phyloP scores from a whole-genome alignment of 129 eudicot genomes.

The Ambrosia trifida region DNA sequence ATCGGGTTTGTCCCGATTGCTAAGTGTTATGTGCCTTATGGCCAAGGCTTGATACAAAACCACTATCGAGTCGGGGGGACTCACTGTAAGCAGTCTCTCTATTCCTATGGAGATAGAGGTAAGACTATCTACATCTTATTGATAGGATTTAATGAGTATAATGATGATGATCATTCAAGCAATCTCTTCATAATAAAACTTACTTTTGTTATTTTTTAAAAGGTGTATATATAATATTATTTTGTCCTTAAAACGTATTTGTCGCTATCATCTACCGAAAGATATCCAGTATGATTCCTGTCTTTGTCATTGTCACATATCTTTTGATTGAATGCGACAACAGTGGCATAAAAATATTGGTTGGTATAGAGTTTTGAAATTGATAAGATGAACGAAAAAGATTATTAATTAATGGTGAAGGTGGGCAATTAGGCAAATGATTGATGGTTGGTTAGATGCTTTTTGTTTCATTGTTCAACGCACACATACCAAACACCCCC shows the following conservation, averaged over 20 bases:
- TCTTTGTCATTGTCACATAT: constrained; percentile 19
- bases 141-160: too few relatives aligned
- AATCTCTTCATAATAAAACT: too few relatives aligned
- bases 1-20: too few relatives aligned
- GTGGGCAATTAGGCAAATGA: constrained; percentile 39
- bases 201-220: not conserved
- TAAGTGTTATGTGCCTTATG: too few relatives aligned
- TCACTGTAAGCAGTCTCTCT: too few relatives aligned
- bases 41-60: too few relatives aligned
- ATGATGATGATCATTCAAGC: too few relatives aligned
- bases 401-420: constrained; percentile 10
- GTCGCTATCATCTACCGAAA: constrained; percentile 5
- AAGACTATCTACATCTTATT: too few relatives aligned
- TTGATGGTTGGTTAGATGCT: constrained; percentile 42
- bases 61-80: too few relatives aligned
- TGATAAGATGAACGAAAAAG: constrained; percentile 10
- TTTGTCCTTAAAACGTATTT: constrained; percentile 1
- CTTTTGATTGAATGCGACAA: constrained; percentile 35
- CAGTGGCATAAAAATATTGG: constrained; percentile 13
- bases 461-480: constrained; percentile 34
- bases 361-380: constrained; percentile 22
- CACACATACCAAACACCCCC: constrained; percentile 38
- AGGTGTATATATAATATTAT: not conserved
- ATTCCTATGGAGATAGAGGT: too few relatives aligned
- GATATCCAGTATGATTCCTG: constrained; percentile 13